phyloP scores from a whole-genome alignment of 345 rosid genomes.

The Eucalyptus albens region DNA sequence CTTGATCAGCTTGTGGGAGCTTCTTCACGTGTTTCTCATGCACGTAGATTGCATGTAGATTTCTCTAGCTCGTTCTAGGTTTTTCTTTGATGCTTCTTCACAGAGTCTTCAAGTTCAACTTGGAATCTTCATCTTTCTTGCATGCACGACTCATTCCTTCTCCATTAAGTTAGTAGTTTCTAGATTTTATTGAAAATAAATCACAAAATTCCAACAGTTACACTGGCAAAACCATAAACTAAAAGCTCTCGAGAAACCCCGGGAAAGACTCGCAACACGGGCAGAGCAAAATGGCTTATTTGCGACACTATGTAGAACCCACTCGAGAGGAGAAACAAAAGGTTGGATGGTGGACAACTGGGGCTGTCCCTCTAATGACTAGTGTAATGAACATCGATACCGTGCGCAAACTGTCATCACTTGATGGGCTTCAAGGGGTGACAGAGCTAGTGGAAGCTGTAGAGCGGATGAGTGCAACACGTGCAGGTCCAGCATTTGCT shows the following conservation, averaged over 20 bases:
- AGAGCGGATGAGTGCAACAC: conserved; percentile 18
- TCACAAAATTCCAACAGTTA: too few species aligned
- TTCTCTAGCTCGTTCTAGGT: too few species aligned
- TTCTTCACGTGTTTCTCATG: too few species aligned
- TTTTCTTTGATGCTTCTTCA: too few species aligned
- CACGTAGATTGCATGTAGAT: too few species aligned
- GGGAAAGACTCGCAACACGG: not conserved
- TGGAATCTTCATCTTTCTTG: too few species aligned
- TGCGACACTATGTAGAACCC: not conserved
- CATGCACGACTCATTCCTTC: too few species aligned
- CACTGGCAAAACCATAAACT: not conserved
- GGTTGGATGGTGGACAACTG: too few species aligned
- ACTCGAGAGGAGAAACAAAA: not conserved
- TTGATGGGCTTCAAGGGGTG: conserved; percentile 23
- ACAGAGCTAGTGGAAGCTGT: conserved; percentile 24
- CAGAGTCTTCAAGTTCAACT: too few species aligned
- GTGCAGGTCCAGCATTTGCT: conserved; percentile 50
- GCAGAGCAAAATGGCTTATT: not conserved
- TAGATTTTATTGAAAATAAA: too few species aligned
- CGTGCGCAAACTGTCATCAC: not conserved
- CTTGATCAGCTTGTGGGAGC: too few species aligned
- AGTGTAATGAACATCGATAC: not conserved
- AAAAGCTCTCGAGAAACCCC: not conserved
- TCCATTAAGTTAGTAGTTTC: too few species aligned
- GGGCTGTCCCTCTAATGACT: not conserved